Percentiles rank a stretch among this genome's conserved stretches.
Evolutionary conservation across 2,329 filamentous ascomycete species (phyloP).

Genomic region (Mycosphaerella sp.): DNA sequence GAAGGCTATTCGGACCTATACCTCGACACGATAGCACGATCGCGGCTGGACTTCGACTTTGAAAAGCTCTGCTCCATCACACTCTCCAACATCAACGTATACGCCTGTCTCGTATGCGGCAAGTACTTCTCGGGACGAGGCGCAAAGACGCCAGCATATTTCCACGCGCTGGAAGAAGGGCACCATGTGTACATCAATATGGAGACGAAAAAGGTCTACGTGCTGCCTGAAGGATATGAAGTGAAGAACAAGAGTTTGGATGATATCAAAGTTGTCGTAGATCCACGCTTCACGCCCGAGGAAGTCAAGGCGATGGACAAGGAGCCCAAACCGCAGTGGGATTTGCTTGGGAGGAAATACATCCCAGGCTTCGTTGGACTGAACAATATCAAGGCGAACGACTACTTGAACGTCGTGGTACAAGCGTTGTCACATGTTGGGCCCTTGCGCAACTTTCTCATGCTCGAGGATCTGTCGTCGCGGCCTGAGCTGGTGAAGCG

Average conservation of each 20-base stretch:
- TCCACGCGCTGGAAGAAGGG: constrained; percentile 87
- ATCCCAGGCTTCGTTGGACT: constrained; percentile 93
- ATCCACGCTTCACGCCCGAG: constrained; percentile 73
- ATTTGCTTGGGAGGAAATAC: constrained; percentile 77
- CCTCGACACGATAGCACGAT: constrained; percentile 91
- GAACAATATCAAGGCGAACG: constrained; percentile 99
- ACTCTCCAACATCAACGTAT: constrained; percentile 96
- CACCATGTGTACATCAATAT: constrained; percentile 99
- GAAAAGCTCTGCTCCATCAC: constrained; percentile 97
- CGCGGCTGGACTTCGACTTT: constrained; percentile 94
- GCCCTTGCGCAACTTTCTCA: constrained; percentile 83
- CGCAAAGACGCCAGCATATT: constrained; percentile 92
- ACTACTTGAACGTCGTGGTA: constrained; percentile 93
- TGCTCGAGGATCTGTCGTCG: constrained; percentile 72
- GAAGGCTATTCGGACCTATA: constrained; percentile 94
- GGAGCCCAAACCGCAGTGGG: constrained; percentile 57
- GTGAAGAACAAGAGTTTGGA: constrained; percentile 91
- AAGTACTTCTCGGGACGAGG: constrained; percentile 95
- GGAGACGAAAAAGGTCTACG: constrained; percentile 83
- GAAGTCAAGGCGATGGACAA: constrained; percentile 78
- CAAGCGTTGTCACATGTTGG: constrained; percentile 86
- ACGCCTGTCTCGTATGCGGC: constrained; percentile 95
- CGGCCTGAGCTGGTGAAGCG: constrained; percentile 78
- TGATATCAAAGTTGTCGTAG: constrained; percentile 96
- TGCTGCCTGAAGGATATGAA: constrained; percentile 93